These are phyloP conservation scores for Parietichytrium sp. DNA, from an alignment of 108 stramenopile species.

Conservation along the genomic window DNA sequence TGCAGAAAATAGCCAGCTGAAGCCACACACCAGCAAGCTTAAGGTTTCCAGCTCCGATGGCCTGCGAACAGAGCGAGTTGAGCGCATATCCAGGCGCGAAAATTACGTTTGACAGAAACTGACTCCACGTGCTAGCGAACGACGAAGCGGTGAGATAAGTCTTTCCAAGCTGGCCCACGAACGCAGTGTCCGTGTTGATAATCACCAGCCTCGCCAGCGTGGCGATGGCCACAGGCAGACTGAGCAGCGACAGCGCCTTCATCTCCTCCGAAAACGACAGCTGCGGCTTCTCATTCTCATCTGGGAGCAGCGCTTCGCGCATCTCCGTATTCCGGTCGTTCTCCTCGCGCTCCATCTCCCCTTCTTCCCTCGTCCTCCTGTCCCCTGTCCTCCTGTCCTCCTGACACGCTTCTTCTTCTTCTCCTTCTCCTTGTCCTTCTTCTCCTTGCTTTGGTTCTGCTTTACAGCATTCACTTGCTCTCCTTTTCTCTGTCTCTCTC, in stretches of 20 bases:
- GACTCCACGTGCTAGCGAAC: conserved; percentile 1
- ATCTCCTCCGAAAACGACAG: conserved; percentile 8
- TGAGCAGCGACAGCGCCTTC: conserved; percentile 31
- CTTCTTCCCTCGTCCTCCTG: too few species aligned
- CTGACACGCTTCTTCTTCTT: too few species aligned
- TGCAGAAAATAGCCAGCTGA: conserved; percentile 16
- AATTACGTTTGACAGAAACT: conserved; percentile 4
- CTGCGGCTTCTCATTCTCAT: too few species aligned
- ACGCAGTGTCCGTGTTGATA: conserved; percentile 34
- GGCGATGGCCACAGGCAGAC: conserved; percentile 4
- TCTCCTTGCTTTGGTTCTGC: too few species aligned
- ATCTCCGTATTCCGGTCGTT: too few species aligned
- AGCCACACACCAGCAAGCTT: conserved; percentile 45
- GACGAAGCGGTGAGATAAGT: background rate
- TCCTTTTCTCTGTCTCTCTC: too few species aligned
- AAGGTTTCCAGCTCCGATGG: conserved; percentile 45
- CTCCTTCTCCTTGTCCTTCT: too few species aligned
- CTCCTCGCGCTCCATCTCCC: too few species aligned
- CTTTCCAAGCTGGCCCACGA: conserved; percentile 33
- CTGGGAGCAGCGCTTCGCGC: too few species aligned
- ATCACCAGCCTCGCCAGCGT: conserved; percentile 18
- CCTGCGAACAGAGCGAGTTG: conserved; percentile 38
- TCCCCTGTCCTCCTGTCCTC: too few species aligned
- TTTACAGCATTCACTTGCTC: too few species aligned
- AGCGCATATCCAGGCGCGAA: conserved; percentile 42